These are phyloP conservation scores for Pichia heedii DNA, from an alignment of 805 yeast genomes.

Conservation along the genomic window DNA sequence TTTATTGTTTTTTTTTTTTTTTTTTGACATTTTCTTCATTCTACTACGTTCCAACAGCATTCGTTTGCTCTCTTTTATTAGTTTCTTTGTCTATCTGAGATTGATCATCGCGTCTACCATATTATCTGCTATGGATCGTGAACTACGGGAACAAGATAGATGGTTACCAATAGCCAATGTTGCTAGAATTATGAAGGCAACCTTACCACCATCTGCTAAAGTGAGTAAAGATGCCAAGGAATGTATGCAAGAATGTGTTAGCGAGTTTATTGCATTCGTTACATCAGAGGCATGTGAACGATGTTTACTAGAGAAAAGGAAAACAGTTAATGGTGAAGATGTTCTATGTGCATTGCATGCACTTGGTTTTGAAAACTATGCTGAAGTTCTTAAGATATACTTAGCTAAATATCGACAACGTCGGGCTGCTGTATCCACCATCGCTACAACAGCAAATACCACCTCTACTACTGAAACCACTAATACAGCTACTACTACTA, in stretches of 20 bases:
- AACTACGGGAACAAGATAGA: conserved; percentile 50
- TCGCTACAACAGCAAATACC: no score
- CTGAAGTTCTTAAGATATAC: conserved; percentile 60
- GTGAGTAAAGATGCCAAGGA: conserved; percentile 75
- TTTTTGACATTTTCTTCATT: no score
- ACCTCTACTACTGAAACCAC: no score
- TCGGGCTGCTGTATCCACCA: no score
- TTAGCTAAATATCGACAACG: conserved; percentile 64
- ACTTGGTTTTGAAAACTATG: conserved; percentile 60
- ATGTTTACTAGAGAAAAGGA: conserved; percentile 55
- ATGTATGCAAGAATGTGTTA: conserved; percentile 60
- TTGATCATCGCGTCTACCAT: no score
- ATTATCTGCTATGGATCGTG: conserved; percentile 38
- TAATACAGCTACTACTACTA: not conserved
- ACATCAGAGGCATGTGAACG: conserved; percentile 60
- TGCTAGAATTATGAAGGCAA: conserved; percentile 68
- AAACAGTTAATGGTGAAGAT: conserved; percentile 66
- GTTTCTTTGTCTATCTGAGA: no score
- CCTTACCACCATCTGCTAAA: conserved; percentile 65
- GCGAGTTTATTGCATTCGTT: conserved; percentile 58
- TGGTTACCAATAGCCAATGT: conserved; percentile 59
- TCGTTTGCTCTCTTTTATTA: no score
- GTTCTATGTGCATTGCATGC: conserved; percentile 54
- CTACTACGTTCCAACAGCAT: no score
- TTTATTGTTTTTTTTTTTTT: no score